phyloP scores from a whole-genome alignment of 2,329 filamentous ascomycete species.

The Akanthomyces muscarius region DNA sequence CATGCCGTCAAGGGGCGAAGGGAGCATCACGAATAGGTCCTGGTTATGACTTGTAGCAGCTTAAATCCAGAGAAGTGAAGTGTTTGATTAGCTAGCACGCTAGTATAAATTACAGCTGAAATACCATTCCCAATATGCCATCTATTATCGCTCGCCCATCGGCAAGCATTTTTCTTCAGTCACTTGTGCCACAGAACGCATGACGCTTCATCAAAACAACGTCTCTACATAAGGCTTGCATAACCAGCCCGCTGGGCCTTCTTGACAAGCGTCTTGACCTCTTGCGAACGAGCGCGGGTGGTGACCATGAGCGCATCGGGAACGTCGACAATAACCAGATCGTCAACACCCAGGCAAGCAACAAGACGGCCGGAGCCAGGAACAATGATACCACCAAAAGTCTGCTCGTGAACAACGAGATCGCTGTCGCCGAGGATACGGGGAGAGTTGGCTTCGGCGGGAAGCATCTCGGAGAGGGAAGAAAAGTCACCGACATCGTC shows the following conservation, averaged over 20 bases:
- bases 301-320: conserved; percentile 28
- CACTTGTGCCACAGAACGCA: conserved; percentile 9
- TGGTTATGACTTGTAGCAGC: neutral
- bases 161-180: conserved; percentile 7
- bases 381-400: conserved; percentile 26
- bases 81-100: conserved; percentile 18
- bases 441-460: conserved; percentile 24
- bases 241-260: conserved; percentile 25
- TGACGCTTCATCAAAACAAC: conserved; percentile 13
- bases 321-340: conserved; percentile 26
- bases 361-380: conserved; percentile 26
- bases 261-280: conserved; percentile 27
- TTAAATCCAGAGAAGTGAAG: conserved; percentile 12
- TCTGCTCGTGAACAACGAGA: conserved; percentile 25
- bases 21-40: neutral
- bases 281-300: conserved; percentile 26
- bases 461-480: conserved; percentile 26
- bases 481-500: conserved; percentile 28
- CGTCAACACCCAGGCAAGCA: conserved; percentile 26
- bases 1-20: too few relatives aligned
- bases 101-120: conserved; percentile 18
- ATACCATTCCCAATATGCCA: conserved; percentile 14
- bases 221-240: conserved; percentile 22
- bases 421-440: conserved; percentile 24
- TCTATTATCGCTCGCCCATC: conserved; percentile 9